A percentile compares a stretch with the other conserved stretches of the same genome.
Conservation (phyloP, 2,329 filamentous ascomycete genomes). For the Colletotrichum sp. region DNA sequence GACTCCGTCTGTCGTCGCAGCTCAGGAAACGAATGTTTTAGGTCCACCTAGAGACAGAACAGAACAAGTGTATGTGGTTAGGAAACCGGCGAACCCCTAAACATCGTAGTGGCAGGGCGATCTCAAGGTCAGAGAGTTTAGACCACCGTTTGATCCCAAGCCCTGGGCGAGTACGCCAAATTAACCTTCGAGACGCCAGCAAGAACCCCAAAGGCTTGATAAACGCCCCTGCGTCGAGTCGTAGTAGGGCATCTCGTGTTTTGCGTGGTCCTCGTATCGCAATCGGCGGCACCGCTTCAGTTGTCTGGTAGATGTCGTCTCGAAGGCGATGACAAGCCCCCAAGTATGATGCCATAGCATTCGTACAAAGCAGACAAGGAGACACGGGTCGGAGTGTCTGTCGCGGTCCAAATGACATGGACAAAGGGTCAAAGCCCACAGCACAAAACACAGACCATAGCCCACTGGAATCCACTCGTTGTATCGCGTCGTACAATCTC, state of each 20-base stretch:
- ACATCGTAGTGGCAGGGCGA: background rate
- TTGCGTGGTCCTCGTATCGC: background rate
- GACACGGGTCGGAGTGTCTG: background rate
- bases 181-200: conserved; percentile 12
- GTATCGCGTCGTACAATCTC: conserved; percentile 18
- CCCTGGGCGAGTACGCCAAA: background rate
- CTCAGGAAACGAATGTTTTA: background rate
- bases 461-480: conserved; percentile 1
- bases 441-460: background rate
- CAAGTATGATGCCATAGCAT: background rate
- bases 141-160: conserved; percentile 20
- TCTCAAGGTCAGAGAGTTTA: conserved; percentile 4
- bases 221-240: background rate
- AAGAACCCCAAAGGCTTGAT: background rate
- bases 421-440: background rate
- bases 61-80: background rate
- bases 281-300: background rate
- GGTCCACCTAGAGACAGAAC: background rate
- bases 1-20: background rate
- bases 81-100: conserved; percentile 15
- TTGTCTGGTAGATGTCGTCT: background rate
- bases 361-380: background rate
- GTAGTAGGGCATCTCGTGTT: background rate
- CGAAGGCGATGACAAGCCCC: background rate
- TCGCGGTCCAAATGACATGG: background rate